Base-by-base conservation (phyloP, 169 alveolate species). In the Cryptosporidium tyzzeri region DNA sequence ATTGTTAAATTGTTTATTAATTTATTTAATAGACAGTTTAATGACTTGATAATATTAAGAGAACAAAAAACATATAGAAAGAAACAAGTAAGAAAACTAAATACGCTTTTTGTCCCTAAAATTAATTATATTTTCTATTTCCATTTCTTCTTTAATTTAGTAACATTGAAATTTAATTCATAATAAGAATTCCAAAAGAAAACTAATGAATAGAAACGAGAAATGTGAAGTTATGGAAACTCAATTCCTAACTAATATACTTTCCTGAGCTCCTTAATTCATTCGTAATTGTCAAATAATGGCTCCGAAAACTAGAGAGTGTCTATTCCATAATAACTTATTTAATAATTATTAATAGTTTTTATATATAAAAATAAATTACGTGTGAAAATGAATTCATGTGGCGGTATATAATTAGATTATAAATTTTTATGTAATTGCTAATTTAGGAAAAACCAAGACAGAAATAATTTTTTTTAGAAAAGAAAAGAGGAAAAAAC, bases 11-110 rank as follows among this genome's bases (percentile, higher is more conserved):
- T 23, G 45, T 61, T 41, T 41, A 41, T 0, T 21, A 21, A 14
- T 12, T 14, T 16, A 61, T 48, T 48, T 6, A 29, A 61, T n/a
- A 31, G 3, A 23, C 14, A 61, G 12, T 61, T 41, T n/a, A 39
- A 8, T 33, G 51, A 10, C 29, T 29, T 14, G 3, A 2, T 31
- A 14, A 33, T 39, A 67, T 33, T 33, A 67, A 33, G 44, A 33
- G 51, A 55, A 55, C 29, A 55, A 23, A 55, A 23, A 55, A 9
- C 16, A 21, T 23, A 55, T 26, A 55, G 29, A 55, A 23, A 55
- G 67, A 55, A 55, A 55, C 67, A 55, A 55, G 67, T 55, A 55
- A 55, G 67, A 55, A 26, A 55, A 26, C 67, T 55, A 55, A 55
- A 55, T 55, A 55, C 67, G 1, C 37, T 10, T 31, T 55, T 55